Conservation (phyloP, 2,329 filamentous ascomycete genomes). For the Fusarium irregulare region DNA sequence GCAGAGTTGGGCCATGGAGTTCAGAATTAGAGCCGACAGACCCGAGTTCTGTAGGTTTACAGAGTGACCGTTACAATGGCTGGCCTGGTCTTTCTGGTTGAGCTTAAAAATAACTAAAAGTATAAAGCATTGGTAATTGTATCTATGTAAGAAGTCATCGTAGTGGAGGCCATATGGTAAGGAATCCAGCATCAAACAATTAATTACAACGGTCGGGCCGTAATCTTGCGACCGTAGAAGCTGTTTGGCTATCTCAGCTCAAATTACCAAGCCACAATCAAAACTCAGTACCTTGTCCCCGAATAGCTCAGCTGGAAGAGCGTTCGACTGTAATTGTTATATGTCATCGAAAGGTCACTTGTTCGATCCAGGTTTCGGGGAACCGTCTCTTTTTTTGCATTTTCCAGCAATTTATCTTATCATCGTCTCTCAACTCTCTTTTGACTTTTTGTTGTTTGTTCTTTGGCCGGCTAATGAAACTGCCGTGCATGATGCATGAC, state of each 20-base stretch:
- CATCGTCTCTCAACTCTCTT: not conserved
- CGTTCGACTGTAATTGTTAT: constrained; percentile 37
- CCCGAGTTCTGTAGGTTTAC: not conserved
- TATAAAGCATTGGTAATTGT: accelerated
- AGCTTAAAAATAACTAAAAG: not conserved
- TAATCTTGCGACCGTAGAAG: not conserved
- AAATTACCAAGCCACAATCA: not conserved
- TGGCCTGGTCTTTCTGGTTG: accelerated
- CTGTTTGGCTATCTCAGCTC: accelerated
- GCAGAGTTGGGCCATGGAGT: not conserved
- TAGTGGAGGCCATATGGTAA: not conserved
- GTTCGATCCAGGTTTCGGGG: constrained; percentile 42
- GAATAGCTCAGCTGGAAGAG: constrained; percentile 42
- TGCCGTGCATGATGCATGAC: not conserved
- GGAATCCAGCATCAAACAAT: not conserved
- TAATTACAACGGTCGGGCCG: not conserved
- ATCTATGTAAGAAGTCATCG: not conserved
- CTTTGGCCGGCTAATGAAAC: not conserved
- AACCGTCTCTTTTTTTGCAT: constrained; percentile 4
- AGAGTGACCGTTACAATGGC: not conserved
- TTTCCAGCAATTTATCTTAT: not conserved
- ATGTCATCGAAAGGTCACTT: constrained; percentile 40
- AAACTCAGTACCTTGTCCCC: constrained; percentile 24
- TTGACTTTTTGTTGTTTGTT: not conserved
- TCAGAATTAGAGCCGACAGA: not conserved